Conservation (phyloP, 805 yeast species). For the Yarrowia hollandica region DNA sequence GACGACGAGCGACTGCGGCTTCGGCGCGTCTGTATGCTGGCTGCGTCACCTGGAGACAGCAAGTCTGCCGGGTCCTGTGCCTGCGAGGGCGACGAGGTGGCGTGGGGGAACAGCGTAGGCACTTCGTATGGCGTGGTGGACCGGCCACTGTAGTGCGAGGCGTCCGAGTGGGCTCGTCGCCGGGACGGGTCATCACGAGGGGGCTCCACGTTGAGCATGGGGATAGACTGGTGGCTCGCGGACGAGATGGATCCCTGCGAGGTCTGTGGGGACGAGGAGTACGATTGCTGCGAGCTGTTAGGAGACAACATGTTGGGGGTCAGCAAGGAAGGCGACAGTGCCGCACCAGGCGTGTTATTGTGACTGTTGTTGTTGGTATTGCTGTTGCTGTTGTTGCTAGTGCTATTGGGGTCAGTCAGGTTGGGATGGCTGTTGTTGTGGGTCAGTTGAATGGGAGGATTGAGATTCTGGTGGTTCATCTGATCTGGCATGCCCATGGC, state of each 20-base stretch:
- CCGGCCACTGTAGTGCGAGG: constrained; percentile 12
- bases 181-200: constrained; percentile 10
- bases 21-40: constrained; percentile 9
- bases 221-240: constrained; percentile 16
- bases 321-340: constrained; percentile 14
- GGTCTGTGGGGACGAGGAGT: constrained; percentile 14
- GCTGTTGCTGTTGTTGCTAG: not conserved
- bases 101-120: constrained; percentile 20
- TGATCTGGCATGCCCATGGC: constrained; percentile 18
- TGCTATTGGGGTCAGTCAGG: not conserved
- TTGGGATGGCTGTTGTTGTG: not conserved
- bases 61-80: constrained; percentile 13
- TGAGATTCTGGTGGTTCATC: not conserved
- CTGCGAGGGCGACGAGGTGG: not conserved
- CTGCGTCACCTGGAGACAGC: constrained; percentile 26
- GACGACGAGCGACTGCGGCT: constrained; percentile 23
- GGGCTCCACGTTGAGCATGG: constrained; percentile 23
- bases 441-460: not conserved
- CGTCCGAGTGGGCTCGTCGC: constrained; percentile 16
- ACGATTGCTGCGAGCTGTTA: constrained; percentile 6
- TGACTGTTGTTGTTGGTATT: not conserved
- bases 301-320: constrained; percentile 24
- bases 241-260: constrained; percentile 16
- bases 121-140: constrained; percentile 9
- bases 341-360: not conserved